Percentiles rank a stretch among this genome's conserved stretches.
Conservation (phyloP, 2,329 filamentous ascomycete species). For the Beauveria brongniartii region DNA sequence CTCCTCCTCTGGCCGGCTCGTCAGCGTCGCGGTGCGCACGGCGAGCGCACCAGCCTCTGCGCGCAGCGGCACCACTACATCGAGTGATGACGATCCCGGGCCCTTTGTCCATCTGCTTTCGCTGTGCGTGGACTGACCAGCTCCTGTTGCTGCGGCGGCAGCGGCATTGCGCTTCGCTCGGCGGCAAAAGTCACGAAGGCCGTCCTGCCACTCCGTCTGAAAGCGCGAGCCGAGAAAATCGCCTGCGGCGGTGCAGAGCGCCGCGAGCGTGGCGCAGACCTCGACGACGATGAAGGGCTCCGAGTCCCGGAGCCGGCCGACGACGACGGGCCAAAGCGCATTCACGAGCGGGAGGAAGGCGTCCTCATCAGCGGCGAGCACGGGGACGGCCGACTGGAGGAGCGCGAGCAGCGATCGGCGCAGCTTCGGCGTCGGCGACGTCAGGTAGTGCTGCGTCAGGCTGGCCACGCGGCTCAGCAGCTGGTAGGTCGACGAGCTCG, state of each 20-base stretch:
- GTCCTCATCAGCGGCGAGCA: slow-evolving; percentile 69
- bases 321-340: slow-evolving; percentile 78
- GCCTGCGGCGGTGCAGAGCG: slow-evolving; percentile 64
- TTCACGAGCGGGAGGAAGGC: slow-evolving; percentile 85
- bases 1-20: background rate
- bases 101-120: slow-evolving; percentile 11
- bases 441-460: slow-evolving; percentile 84
- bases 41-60: slow-evolving; percentile 15
- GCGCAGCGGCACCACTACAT: slow-evolving; percentile 27
- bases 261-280: slow-evolving; percentile 59
- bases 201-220: slow-evolving; percentile 59
- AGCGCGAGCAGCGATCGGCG: slow-evolving; percentile 72
- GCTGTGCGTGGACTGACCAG: slow-evolving; percentile 7
- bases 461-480: slow-evolving; percentile 73
- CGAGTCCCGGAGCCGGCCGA: slow-evolving; percentile 56
- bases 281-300: slow-evolving; percentile 63
- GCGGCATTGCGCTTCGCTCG: slow-evolving; percentile 34
- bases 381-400: slow-evolving; percentile 61
- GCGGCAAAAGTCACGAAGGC: slow-evolving; percentile 42
- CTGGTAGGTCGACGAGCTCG: slow-evolving; percentile 71
- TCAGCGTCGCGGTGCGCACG: background rate
- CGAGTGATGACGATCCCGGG: background rate
- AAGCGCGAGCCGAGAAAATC: slow-evolving; percentile 75
- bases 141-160: background rate
- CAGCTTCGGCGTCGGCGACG: slow-evolving; percentile 71